These are phyloP conservation scores for Jatropha multifida DNA, from an alignment of 441 rosid genomes.

Conservation along the genomic window DNA sequence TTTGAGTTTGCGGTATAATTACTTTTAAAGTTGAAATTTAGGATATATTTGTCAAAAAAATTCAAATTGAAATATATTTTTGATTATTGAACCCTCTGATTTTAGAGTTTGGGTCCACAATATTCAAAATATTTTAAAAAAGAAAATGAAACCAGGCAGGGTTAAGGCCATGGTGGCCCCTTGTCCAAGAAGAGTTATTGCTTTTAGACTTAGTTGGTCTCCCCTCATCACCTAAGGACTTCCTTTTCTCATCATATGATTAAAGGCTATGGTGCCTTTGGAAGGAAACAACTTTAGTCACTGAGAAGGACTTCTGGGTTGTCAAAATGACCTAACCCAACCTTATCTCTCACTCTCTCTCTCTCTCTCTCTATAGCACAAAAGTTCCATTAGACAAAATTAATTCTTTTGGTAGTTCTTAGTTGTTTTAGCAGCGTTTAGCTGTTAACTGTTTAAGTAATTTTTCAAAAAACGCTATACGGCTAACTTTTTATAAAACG, in stretches of 20 bases:
- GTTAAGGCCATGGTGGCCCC: not conserved
- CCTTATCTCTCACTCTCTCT: conserved; percentile 18
- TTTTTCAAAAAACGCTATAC: too few species aligned
- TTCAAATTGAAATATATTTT: too few species aligned
- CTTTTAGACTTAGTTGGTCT: conserved; percentile 13
- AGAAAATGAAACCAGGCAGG: conserved; percentile 3
- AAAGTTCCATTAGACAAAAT: too few species aligned
- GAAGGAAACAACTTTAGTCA: conserved; percentile 46
- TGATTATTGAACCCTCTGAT: too few species aligned
- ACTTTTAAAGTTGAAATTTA: too few species aligned
- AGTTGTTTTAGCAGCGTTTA: too few species aligned
- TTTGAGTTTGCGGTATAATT: too few species aligned
- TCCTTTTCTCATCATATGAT: conserved; percentile 30
- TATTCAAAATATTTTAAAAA: not conserved
- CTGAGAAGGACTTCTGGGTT: conserved; percentile 25
- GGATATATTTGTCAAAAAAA: too few species aligned
- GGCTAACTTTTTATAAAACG: too few species aligned
- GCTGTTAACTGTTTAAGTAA: too few species aligned
- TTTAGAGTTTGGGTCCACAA: too few species aligned
- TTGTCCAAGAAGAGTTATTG: conserved; percentile 1
- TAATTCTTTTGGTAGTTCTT: too few species aligned
- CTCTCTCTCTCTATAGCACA: not conserved
- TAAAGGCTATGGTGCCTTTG: conserved; percentile 36
- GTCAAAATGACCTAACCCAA: conserved; percentile 32
- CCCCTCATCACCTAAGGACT: conserved; percentile 2